Percentiles rank a stretch among this genome's conserved stretches.
phyloP scores from a whole-genome alignment of 306 rosid genomes.

The Malus sylvestris region DNA sequence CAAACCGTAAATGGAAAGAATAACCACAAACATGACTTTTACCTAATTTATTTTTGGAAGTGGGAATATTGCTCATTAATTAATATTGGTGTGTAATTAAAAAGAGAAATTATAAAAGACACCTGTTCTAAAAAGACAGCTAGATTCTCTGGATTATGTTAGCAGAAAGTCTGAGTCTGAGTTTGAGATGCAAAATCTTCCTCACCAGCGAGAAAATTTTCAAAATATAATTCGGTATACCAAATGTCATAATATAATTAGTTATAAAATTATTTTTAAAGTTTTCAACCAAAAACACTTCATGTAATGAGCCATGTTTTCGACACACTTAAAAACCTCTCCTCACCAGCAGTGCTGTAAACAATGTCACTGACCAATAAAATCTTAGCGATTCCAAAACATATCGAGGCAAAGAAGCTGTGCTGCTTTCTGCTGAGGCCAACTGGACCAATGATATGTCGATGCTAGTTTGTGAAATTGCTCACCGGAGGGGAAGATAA shows the following conservation, averaged over 20 bases:
- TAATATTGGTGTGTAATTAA: neutral
- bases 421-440: neutral
- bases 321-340: too few species aligned
- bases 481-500: neutral
- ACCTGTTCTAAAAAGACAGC: neutral
- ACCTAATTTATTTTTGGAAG: neutral
- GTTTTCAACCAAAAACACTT: too few species aligned
- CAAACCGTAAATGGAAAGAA: neutral
- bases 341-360: neutral
- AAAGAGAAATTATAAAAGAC: neutral
- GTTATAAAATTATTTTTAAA: too few species aligned
- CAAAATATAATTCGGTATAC: too few species aligned
- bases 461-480: neutral
- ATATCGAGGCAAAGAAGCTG: neutral
- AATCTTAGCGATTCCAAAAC: neutral
- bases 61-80: neutral
- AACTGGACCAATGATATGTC: neutral
- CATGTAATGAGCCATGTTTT: too few species aligned
- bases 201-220: too few species aligned
- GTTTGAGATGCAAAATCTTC: neutral
- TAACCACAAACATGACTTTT: neutral
- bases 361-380: neutral
- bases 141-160: neutral
- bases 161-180: neutral
- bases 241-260: too few species aligned